phyloP scores from a whole-genome alignment of 441 rosid species.

The Gossypium gossypioides region DNA sequence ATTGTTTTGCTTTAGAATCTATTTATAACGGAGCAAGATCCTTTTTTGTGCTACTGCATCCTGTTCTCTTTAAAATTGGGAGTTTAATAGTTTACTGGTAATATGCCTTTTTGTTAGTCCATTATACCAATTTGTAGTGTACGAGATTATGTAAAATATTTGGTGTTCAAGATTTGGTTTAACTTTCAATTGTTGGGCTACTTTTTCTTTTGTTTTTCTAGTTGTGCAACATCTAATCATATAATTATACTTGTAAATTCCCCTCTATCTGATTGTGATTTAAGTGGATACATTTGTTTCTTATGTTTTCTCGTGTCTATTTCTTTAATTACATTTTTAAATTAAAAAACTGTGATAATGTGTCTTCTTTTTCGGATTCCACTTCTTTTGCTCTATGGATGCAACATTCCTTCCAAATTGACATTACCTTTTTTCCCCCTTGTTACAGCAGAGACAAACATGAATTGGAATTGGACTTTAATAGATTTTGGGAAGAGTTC shows the following conservation, averaged over 20 bases:
- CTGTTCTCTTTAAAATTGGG: not conserved
- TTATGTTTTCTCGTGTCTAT: not conserved
- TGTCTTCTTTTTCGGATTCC: slow-evolving; percentile 6
- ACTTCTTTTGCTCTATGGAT: not conserved
- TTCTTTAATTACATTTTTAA: not conserved
- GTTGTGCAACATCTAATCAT: not conserved
- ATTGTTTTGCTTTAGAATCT: not conserved
- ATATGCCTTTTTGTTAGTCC: not conserved
- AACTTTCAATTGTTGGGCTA: not conserved
- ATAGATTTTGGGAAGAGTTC: slow-evolving; percentile 98
- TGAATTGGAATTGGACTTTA: slow-evolving; percentile 96
- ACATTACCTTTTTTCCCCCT: slow-evolving; percentile 2
- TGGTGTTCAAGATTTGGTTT: slow-evolving; percentile 5
- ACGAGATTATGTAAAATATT: slow-evolving; percentile 5
- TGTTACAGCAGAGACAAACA: slow-evolving; percentile 54
- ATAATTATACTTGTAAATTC: not conserved
- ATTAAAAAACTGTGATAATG: not conserved
- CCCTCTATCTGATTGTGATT: not conserved
- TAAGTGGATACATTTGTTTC: not conserved
- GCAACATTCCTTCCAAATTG: not conserved
- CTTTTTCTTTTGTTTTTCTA: not conserved
- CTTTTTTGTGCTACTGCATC: slow-evolving; percentile 1
- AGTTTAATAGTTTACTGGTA: not conserved
- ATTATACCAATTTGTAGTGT: not conserved
- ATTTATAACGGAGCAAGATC: not conserved